Evolutionary conservation across 306 rosid species (phyloP), one percentile per base, ranked within the genome.

Genomic region (Gastrolobium bilobum): DNA sequence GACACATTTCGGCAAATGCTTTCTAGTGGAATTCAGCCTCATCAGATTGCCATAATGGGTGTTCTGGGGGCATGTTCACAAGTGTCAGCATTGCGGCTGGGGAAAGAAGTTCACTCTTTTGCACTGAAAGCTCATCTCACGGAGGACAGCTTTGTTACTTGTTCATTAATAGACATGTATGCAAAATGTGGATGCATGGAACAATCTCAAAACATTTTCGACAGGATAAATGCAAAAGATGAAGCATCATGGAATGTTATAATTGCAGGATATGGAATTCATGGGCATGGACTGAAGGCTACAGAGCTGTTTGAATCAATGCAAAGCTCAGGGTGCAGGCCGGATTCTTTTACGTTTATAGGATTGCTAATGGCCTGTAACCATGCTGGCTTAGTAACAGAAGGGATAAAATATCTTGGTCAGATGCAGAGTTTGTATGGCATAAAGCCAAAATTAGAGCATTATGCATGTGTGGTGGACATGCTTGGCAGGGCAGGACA

Each of bases 161-260:
- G 97, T 85, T 90, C 98, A 42, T 75, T 90, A 68, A 75, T 91
- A 65, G 94, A 92, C 81, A 89, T 94, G 98, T 94, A 94, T 81
- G 94, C 96, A 44, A 94, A 94, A 88, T 73, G 89, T 69, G 96
- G 98, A 67, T 88, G 93, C 88, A 84, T 86, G 60, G 87, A 86
- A 78, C 91, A 79, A 79, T 84, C 96, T 70, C 87, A 76, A 50
- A 67, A 53, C 71, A 84, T 89, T 42, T 91, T 94, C 66, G 80
- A 89, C 70, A 34, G 88, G 50, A 47, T 87, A 65, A 62, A 50
- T 10, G 63, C 80, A 59, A 90, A 89, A 82, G 90, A 84, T 61
- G 88, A 79, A 42, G 94, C 88, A 6, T 78, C 89, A 43, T 91
- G 97, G 96, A 91, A 94, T 81, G 98, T 81, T 54, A 70, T 90